These are phyloP conservation scores for Scutellaria minor DNA, from an alignment of 257 asterid species.

Conservation along the genomic window DNA sequence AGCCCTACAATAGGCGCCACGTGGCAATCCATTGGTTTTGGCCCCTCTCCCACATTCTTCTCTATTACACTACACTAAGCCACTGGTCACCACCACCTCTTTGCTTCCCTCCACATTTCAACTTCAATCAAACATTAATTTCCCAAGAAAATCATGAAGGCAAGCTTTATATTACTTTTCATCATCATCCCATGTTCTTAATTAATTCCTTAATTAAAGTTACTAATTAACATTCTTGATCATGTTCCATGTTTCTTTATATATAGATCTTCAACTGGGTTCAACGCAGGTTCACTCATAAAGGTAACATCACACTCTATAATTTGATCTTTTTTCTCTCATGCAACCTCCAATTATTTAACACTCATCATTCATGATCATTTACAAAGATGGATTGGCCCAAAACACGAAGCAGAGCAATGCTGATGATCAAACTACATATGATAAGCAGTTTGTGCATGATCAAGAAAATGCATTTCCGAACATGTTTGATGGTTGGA, in stretches of 20 bases:
- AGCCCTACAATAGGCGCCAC: constrained; percentile 24
- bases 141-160: constrained; percentile 41
- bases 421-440: constrained; percentile 12
- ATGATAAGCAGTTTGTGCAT: neutral
- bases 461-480: neutral
- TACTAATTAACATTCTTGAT: neutral
- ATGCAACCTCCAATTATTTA: neutral
- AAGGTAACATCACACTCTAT: constrained; percentile 40
- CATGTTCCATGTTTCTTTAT: neutral
- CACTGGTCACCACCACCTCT: neutral
- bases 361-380: neutral
- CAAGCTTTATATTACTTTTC: constrained; percentile 31
- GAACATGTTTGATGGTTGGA: constrained; percentile 45
- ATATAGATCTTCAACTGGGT: constrained; percentile 68
- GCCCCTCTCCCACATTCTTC: neutral
- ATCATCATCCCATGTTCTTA: neutral
- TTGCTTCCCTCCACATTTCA: constrained; percentile 29
- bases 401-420: constrained; percentile 37
- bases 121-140: constrained; percentile 34
- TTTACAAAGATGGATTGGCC: constrained; percentile 40
- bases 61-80: neutral
- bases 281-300: constrained; percentile 53
- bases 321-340: neutral
- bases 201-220: neutral
- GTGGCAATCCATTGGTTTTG: constrained; percentile 14